Evolutionary conservation across 257 asterid genomes (phyloP), one percentile per base, ranked within the genome.

Genomic region (Fraxinus quadrangulata): DNA sequence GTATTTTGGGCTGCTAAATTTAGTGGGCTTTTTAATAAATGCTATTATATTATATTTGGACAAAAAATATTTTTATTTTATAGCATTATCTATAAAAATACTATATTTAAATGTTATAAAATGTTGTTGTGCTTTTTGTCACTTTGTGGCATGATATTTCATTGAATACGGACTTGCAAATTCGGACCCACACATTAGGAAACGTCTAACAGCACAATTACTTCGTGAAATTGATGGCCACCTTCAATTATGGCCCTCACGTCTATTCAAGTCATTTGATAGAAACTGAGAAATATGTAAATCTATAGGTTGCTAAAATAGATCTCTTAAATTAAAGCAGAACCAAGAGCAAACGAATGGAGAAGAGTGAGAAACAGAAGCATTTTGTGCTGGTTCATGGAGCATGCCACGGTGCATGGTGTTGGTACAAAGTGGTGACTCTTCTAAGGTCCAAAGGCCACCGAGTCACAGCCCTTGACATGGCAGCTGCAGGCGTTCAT

Each of bases 391-490:
- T 85, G 54, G 83, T 87, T 30, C 90, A 89, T 2, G 93, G 92
- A 7, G 88, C 86, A 5, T 80, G 89, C 69, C 91, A 85, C 16
- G 91, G 91, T 0, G 90, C 89, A 2, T 87, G 93, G 90, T 85
- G 88, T 79, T 85, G 91, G 91, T 85, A 84, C 80, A 87, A 76
- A 73, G 83, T 86, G 77, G 85, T 56, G 33, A 30, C 87, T 12
- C 66, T 80, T 77, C 82, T 84, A 75, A 85, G 80, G 76, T 73
- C 75, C 49, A 72, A 56, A 17, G 87, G 89, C 39, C 87, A 82
- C 73, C 84, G 74, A 6, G 90, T 85, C 3, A 87, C 87, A 0
- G 86, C 79, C 70, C 79, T 86, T 5, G 92, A 88, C 86, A 85
- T 88, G 92, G 86, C 88, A 3, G 83, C 88, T 5, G 78, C 86